Evolutionary conservation across 352 stramenopile genomes (phyloP).

Genomic region (Globisporangium iwayamae): DNA sequence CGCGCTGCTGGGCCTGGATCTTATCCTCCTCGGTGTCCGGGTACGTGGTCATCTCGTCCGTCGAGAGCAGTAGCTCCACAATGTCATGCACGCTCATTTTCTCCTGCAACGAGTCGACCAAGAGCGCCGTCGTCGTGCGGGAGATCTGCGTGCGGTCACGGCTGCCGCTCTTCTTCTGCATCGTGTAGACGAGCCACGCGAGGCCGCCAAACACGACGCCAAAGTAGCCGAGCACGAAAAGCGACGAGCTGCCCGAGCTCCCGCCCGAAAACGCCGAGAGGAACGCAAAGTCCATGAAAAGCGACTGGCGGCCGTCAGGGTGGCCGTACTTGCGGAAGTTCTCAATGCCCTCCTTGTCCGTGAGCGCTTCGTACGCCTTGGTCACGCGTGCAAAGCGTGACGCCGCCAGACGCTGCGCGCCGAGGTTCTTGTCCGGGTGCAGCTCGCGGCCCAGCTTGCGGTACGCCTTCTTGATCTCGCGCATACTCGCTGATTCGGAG

Average conservation of each 20-base stretch:
- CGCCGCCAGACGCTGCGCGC: constrained; percentile 33
- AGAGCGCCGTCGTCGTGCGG: constrained; percentile 32
- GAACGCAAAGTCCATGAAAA: constrained; percentile 70
- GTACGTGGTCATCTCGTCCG: constrained; percentile 64
- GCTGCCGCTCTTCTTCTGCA: constrained; percentile 47
- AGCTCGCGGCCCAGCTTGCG: constrained; percentile 57
- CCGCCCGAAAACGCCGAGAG: constrained; percentile 45
- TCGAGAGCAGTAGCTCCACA: constrained; percentile 71
- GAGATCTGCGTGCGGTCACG: constrained; percentile 68
- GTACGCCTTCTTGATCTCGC: constrained; percentile 78
- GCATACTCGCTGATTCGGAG: constrained; percentile 40
- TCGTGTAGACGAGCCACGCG: constrained; percentile 55
- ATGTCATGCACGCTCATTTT: constrained; percentile 83
- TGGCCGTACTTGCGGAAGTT: constrained; percentile 84
- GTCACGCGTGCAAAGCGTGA: constrained; percentile 65
- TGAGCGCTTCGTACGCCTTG: constrained; percentile 87
- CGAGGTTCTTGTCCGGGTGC: constrained; percentile 81
- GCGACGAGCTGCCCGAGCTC: constrained; percentile 35
- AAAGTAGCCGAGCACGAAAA: constrained; percentile 79
- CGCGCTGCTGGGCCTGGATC: constrained; percentile 44
- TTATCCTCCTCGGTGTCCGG: constrained; percentile 29
- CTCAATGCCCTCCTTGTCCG: constrained; percentile 57
- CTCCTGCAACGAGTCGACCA: constrained; percentile 51
- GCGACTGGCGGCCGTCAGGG: constrained; percentile 72
- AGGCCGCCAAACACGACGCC: constrained; percentile 53